Conservation (phyloP, 352 stramenopile genomes). For the Phytophthora boehmeriae region DNA sequence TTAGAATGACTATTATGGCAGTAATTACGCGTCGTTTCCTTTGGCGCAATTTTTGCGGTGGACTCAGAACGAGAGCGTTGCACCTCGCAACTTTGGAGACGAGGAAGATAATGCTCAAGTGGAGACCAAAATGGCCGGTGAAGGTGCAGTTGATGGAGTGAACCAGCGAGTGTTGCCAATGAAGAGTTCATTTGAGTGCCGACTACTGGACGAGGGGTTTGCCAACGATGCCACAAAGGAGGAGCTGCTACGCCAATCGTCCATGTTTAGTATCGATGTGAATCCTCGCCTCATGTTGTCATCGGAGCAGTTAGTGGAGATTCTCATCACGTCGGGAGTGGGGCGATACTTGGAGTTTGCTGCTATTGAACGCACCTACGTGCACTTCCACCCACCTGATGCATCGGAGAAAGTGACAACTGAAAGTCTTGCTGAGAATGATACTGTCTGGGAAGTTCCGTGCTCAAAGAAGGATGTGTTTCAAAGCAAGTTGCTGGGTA, state of each 20-base stretch:
- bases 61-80: slow-evolving; percentile 53
- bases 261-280: slow-evolving; percentile 76
- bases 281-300: slow-evolving; percentile 83
- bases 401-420: neutral
- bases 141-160: slow-evolving; percentile 1
- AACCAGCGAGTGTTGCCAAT: slow-evolving; percentile 41
- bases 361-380: slow-evolving; percentile 82
- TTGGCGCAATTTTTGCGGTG: slow-evolving; percentile 64
- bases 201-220: slow-evolving; percentile 49
- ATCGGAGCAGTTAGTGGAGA: slow-evolving; percentile 79
- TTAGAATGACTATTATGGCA: slow-evolving; percentile 86
- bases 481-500: slow-evolving; percentile 79
- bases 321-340: slow-evolving; percentile 85
- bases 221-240: slow-evolving; percentile 39
- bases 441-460: slow-evolving; percentile 80
- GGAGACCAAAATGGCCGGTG: neutral
- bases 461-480: slow-evolving; percentile 93
- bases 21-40: slow-evolving; percentile 77
- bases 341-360: slow-evolving; percentile 90
- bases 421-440: slow-evolving; percentile 15
- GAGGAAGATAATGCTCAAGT: slow-evolving; percentile 27
- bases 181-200: slow-evolving; percentile 53
- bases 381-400: slow-evolving; percentile 48
- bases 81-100: slow-evolving; percentile 39
- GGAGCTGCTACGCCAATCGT: slow-evolving; percentile 52